Base-by-base conservation (phyloP, 371 early-diverging fungal species). In the Mucor circinelloides region DNA sequence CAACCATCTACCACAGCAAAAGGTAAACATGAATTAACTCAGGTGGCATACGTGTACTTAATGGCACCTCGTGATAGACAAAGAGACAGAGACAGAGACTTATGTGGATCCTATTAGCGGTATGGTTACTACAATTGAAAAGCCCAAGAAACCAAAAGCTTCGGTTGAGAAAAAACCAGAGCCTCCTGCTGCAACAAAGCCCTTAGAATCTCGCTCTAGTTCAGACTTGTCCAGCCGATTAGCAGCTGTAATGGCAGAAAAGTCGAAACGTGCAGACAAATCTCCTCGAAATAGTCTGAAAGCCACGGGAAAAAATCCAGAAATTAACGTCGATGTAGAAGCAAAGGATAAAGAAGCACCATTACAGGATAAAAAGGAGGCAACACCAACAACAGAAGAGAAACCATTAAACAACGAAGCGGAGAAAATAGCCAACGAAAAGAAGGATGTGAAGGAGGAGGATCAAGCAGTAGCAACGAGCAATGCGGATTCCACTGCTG, bases 71-170 rank as follows among this genome's bases (percentile, higher is more conserved):
- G 21, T 6, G 27, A 6, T 4, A 52, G 27, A 56, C 2, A 64
- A 36, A 70, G 66, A 65, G 9, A 28, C 58, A 7, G 80, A 79
- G 36, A 78, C 77, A 17, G 84, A 84, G 58, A 84, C 84, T 0
- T 84, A 70, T 46, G 64, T 84, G 30, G 84, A 84, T 60, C 84
- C 84, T 5, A 78, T 80, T 46, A 84, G 70, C 46, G 84, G 84
- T 17, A 76, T 76, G 71, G 80, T 84, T 1, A 81, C 84, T 1
- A 81, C 80, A 10, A 66, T 84, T 7, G 74, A 74, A 50, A 68
- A 71, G 28, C 66, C 77, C 8, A 73, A 72, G 44, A 54, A 8
- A 58, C 27, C 21, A 28, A 57, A 58, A 21, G 34, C 23, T 57
- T 8, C 63, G 15, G 34, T 40, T 60, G 34, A 36, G 62, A 58